A percentile compares a stretch with the other conserved stretches of the same genome.
phyloP scores from a whole-genome alignment of 495 filamentous ascomycete genomes.

The Trichoderma asperelloides region DNA sequence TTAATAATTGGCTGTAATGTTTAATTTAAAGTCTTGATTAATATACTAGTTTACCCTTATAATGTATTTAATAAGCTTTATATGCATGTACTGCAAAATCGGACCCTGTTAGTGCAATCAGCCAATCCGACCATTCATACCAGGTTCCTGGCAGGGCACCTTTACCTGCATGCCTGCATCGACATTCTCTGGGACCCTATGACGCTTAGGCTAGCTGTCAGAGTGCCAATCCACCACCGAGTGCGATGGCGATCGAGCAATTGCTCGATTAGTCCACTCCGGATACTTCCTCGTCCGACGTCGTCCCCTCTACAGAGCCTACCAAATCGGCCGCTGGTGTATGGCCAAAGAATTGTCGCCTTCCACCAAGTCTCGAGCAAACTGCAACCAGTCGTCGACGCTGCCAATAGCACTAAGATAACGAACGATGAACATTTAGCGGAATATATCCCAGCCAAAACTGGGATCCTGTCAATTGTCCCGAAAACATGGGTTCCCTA shows the following conservation, averaged over 20 bases:
- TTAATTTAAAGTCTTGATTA: background rate
- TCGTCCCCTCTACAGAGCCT: background rate
- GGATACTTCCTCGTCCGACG: background rate
- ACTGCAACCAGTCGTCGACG: background rate
- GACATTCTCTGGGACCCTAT: background rate
- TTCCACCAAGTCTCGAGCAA: background rate
- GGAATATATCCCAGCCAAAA: conserved; percentile 33
- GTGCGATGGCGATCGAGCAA: background rate
- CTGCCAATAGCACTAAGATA: background rate
- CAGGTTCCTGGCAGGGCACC: background rate
- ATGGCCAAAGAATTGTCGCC: background rate
- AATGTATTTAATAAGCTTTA: background rate
- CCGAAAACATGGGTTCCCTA: conserved; percentile 77
- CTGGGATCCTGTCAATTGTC: conserved; percentile 67
- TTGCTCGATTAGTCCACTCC: background rate
- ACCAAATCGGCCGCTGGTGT: background rate
- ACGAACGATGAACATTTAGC: background rate
- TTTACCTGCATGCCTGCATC: background rate
- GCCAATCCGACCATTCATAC: background rate
- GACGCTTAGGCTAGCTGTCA: background rate
- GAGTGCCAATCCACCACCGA: background rate
- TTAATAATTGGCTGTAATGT: background rate
- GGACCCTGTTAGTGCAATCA: background rate
- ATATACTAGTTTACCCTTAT: background rate
- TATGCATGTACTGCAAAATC: background rate